phyloP scores from a whole-genome alignment of 352 stramenopile genomes.

The Globisporangium takayamanum region DNA sequence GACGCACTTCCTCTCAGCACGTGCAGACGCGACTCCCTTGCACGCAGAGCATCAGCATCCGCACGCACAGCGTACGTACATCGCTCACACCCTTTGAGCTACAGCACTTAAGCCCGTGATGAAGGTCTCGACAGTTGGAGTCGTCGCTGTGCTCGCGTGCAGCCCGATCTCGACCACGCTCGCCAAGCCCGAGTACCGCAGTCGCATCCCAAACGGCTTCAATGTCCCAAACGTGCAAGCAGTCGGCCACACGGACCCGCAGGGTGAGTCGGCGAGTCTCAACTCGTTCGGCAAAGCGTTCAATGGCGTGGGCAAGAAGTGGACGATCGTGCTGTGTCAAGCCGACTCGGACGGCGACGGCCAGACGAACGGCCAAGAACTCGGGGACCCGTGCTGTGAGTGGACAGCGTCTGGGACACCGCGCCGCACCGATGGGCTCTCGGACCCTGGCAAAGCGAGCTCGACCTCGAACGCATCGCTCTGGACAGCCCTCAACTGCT shows the following conservation, averaged over 20 bases:
- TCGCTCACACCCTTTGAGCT: no score
- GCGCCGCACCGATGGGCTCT: slow-evolving; percentile 19
- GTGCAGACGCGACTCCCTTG: no score
- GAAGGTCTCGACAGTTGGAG: no score
- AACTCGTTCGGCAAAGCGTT: slow-evolving; percentile 35
- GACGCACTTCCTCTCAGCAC: no score
- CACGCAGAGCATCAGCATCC: no score
- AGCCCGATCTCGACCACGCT: neutral
- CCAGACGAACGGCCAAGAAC: slow-evolving; percentile 49
- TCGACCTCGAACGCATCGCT: neutral
- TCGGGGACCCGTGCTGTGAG: slow-evolving; percentile 49
- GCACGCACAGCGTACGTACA: no score
- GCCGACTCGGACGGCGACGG: slow-evolving; percentile 37
- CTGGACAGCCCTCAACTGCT: slow-evolving; percentile 7
- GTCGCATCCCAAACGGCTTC: slow-evolving; percentile 28
- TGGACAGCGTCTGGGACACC: slow-evolving; percentile 11
- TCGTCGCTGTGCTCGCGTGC: no score
- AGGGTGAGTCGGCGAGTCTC: slow-evolving; percentile 6
- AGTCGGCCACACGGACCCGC: slow-evolving; percentile 25
- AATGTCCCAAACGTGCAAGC: slow-evolving; percentile 25
- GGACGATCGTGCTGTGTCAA: slow-evolving; percentile 28
- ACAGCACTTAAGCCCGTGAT: no score
- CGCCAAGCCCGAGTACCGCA: slow-evolving; percentile 4
- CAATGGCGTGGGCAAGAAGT: slow-evolving; percentile 22
- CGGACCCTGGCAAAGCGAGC: slow-evolving; percentile 15